Conservation (phyloP, 371 early-diverging fungal species). For the Fennellomyces sp. region DNA sequence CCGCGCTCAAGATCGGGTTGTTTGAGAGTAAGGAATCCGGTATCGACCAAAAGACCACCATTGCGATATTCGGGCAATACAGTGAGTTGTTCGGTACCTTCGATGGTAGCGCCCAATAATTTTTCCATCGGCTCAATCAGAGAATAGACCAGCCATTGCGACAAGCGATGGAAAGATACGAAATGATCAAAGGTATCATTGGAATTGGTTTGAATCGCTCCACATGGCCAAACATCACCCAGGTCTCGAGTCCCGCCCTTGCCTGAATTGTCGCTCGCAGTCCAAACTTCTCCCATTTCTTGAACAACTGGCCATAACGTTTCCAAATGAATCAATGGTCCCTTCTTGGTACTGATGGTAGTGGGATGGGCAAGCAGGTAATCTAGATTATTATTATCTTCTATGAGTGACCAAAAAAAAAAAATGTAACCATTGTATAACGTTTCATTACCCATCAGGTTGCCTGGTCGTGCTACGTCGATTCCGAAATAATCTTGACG, state of each 20-base stretch:
- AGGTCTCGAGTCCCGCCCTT: slow-evolving; percentile 57
- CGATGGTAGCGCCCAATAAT: slow-evolving; percentile 64
- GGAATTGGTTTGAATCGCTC: slow-evolving; percentile 21
- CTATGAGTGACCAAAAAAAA: background rate
- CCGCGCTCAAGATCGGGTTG: slow-evolving; percentile 47
- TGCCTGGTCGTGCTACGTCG: slow-evolving; percentile 76
- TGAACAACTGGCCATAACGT: slow-evolving; percentile 83
- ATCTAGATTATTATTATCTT: slow-evolving; percentile 22
- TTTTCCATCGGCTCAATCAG: slow-evolving; percentile 83
- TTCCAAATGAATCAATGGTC: slow-evolving; percentile 62
- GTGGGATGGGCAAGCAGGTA: slow-evolving; percentile 47
- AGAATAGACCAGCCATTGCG: slow-evolving; percentile 94
- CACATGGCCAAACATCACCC: slow-evolving; percentile 92
- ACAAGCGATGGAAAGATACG: slow-evolving; percentile 89
- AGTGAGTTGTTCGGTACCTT: slow-evolving; percentile 74
- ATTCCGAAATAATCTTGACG: slow-evolving; percentile 55
- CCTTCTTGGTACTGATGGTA: slow-evolving; percentile 49
- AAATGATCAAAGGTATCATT: slow-evolving; percentile 36
- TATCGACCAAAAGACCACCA: slow-evolving; percentile 62
- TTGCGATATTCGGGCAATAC: slow-evolving; percentile 94
- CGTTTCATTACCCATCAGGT: slow-evolving; percentile 69
- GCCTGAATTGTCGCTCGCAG: slow-evolving; percentile 50
- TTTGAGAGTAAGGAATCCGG: slow-evolving; percentile 47
- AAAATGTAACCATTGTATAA: background rate
- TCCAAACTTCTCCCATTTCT: slow-evolving; percentile 53